Evolutionary conservation across 805 yeast genomes (phyloP), one percentile per base, ranked within the genome.

Genomic region (Suhomyces vadensis): DNA sequence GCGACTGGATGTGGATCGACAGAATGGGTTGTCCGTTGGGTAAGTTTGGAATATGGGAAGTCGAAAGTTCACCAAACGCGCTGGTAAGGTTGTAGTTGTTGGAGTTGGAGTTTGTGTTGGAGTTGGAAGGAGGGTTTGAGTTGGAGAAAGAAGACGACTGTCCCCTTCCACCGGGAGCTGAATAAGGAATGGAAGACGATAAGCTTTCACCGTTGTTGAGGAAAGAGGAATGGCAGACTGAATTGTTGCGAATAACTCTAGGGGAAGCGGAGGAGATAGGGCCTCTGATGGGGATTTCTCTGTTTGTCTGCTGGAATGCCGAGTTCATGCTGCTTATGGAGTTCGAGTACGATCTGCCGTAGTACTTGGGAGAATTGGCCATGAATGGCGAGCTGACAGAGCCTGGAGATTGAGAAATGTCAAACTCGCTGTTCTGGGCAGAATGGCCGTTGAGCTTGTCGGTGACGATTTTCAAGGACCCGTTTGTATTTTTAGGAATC

Each of bases 1-100:
- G 94, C 0, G 91, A 84, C 42, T 81, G 82, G 44, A 86, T 80
- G 47, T 82, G 80, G 44, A 81, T 83, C 9, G 88, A 82, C 19
- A 72, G 70, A 44, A 79, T 79, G 6, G 78, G 67, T 52, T 78
- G 82, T 16, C 83, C 85, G 55, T 79, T 78, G 7, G 81, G 69
- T 37, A 78, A 59, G 50, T 74, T 73, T 22, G 83, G 83, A 46
- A 75, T 63, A 46, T 71, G 74, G 26, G 62, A 57, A 24, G 50
- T 47, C 6, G 55, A 47, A 3, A 41, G 26, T 5, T 40, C 43
- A 24, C 19, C 19, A 33, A 35, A 35, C 22, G 36, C 36, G 8
- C 31, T 25, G 36, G 10, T 16, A 17, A 40, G 26, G 36, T 31
- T 40, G 39, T 23, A 39, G 35, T 36, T 33, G 35, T 37, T 39